Evolutionary conservation across 176 grass and related monocot species (phyloP).

Genomic region (Aegilops longissima): DNA sequence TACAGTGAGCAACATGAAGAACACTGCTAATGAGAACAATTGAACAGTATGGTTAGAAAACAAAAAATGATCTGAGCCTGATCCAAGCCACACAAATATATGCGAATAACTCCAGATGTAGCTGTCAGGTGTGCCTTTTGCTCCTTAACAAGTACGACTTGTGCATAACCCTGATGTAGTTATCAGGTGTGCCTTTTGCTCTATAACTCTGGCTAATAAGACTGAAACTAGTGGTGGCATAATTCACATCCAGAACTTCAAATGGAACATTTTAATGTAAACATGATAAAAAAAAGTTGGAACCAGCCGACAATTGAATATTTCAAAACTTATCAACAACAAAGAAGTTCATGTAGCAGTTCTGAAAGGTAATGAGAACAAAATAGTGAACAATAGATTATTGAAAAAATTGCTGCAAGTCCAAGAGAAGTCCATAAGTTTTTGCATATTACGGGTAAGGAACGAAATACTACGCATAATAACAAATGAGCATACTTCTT

Average conservation of each 20-base stretch:
- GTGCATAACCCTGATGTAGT: slow-evolving; percentile 9
- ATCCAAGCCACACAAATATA: not conserved
- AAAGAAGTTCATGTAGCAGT: not conserved
- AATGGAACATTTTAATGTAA: not conserved
- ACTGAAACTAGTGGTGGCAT: not conserved
- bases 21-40: not conserved
- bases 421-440: not conserved
- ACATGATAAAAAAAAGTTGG: not conserved
- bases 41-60: slow-evolving; percentile 17
- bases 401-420: not conserved
- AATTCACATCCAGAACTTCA: slow-evolving; percentile 18
- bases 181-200: slow-evolving; percentile 4
- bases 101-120: not conserved
- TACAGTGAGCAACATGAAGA: not conserved
- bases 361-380: slow-evolving; percentile 13
- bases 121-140: not conserved
- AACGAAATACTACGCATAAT: slow-evolving; percentile 19
- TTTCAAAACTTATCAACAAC: not conserved
- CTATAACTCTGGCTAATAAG: not conserved
- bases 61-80: not conserved
- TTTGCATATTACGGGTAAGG: slow-evolving; percentile 8
- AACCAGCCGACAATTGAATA: not conserved
- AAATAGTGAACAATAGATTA: slow-evolving; percentile 4
- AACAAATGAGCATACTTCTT: slow-evolving; percentile 57
- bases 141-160: not conserved